Conservation (phyloP, 2,329 filamentous ascomycete genomes). For the Aspergillus awamori region DNA sequence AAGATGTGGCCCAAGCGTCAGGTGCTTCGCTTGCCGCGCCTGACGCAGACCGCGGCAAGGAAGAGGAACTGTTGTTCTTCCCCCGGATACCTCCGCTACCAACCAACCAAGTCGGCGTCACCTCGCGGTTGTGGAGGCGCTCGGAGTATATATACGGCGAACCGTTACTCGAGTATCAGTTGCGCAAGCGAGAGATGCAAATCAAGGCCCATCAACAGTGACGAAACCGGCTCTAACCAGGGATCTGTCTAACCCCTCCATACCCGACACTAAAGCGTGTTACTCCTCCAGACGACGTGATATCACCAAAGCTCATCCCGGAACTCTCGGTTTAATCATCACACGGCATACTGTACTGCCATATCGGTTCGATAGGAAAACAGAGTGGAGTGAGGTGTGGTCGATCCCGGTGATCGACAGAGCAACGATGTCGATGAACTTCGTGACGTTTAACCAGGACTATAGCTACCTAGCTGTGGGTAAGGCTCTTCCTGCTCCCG, state of each 20-base stretch:
- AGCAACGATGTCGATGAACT: slow-evolving; percentile 78
- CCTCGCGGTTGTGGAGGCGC: slow-evolving; percentile 8
- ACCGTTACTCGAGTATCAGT: not conserved
- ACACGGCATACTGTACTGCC: not conserved
- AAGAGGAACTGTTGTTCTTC: slow-evolving; percentile 20
- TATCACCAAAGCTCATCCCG: not conserved
- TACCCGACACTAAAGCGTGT: slow-evolving; percentile 7
- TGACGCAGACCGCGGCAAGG: slow-evolving; percentile 24
- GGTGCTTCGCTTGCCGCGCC: slow-evolving; percentile 34
- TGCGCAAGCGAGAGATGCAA: slow-evolving; percentile 19
- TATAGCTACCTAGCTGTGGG: slow-evolving; percentile 95
- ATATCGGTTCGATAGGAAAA: not conserved
- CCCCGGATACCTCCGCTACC: slow-evolving; percentile 24
- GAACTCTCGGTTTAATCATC: not conserved
- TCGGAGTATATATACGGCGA: slow-evolving; percentile 8
- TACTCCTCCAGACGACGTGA: not conserved
- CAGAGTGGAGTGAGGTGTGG: slow-evolving; percentile 1
- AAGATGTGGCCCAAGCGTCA: slow-evolving; percentile 45
- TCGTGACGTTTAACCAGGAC: slow-evolving; percentile 99
- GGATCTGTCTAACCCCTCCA: slow-evolving; percentile 25
- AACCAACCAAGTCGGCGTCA: slow-evolving; percentile 10
- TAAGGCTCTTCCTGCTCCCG: slow-evolving; percentile 48
- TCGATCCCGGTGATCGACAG: slow-evolving; percentile 15
- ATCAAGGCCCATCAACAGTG: slow-evolving; percentile 18
- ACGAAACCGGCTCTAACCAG: slow-evolving; percentile 22